These are phyloP conservation scores for Ogataea allantospora DNA, from an alignment of 805 yeast species.

Conservation along the genomic window DNA sequence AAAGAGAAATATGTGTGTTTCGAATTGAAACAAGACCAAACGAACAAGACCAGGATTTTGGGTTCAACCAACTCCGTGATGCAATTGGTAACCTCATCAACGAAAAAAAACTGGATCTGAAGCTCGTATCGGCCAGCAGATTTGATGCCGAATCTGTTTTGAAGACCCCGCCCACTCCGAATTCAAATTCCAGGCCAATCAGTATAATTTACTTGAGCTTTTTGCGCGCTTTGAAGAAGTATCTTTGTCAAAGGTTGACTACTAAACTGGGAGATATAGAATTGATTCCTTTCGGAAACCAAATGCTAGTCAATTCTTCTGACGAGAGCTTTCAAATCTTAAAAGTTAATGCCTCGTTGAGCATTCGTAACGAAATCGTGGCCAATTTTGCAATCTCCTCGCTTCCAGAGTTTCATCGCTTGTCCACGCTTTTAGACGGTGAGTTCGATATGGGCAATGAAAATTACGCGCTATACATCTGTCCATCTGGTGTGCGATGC, in stretches of 20 bases:
- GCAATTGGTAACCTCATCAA: slow-evolving; percentile 32
- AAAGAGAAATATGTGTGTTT: slow-evolving; percentile 33
- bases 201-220: slow-evolving; percentile 44
- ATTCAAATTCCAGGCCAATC: slow-evolving; percentile 26
- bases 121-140: slow-evolving; percentile 26
- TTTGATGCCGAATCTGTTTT: slow-evolving; percentile 31
- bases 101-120: slow-evolving; percentile 26
- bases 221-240: slow-evolving; percentile 47
- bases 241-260: slow-evolving; percentile 31
- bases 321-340: slow-evolving; percentile 31
- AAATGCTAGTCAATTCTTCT: slow-evolving; percentile 25
- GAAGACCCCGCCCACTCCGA: slow-evolving; percentile 12
- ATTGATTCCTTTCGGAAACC: slow-evolving; percentile 53
- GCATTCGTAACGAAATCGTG: slow-evolving; percentile 45
- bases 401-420: slow-evolving; percentile 19
- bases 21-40: slow-evolving; percentile 26
- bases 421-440: slow-evolving; percentile 15
- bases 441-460: slow-evolving; percentile 25
- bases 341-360: slow-evolving; percentile 47
- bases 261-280: slow-evolving; percentile 30
- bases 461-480: slow-evolving; percentile 44
- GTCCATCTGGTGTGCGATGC: slow-evolving; percentile 56
- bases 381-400: slow-evolving; percentile 31
- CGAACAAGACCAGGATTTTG: slow-evolving; percentile 20
- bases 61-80: slow-evolving; percentile 32